These are phyloP conservation scores for Pestalotiopsis sp. DNA, from an alignment of 2,329 filamentous ascomycete genomes.

Conservation along the genomic window DNA sequence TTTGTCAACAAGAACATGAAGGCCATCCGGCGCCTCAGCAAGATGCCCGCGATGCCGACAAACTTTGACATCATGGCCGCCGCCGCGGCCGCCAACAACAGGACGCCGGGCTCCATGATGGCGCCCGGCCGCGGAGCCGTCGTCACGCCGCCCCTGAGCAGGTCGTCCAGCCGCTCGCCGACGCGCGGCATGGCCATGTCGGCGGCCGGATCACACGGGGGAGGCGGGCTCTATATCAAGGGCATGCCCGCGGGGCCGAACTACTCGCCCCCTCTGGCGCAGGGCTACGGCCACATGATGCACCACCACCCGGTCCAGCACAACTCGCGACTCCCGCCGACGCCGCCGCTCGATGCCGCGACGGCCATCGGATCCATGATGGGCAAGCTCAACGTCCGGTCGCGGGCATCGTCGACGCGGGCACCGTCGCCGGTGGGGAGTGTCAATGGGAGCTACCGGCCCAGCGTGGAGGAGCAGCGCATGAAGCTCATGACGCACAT, in stretches of 20 bases:
- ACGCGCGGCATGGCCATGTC: conserved; percentile 11
- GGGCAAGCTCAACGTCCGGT: conserved; percentile 34
- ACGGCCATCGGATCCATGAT: conserved; percentile 34
- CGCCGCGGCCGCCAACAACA: conserved; percentile 11
- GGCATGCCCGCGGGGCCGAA: conserved; percentile 10
- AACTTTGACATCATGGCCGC: conserved; percentile 30
- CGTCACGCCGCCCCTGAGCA: conserved; percentile 36
- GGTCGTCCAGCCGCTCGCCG: conserved; percentile 31
- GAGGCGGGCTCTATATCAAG: conserved; percentile 5
- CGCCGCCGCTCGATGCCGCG: conserved; percentile 28
- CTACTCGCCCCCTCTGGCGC: conserved; percentile 6
- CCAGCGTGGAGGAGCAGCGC: conserved; percentile 19
- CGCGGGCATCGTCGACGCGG: conserved; percentile 20
- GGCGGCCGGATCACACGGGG: neutral
- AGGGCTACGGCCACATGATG: neutral
- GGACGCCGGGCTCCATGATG: too few relatives aligned
- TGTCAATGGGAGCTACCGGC: neutral
- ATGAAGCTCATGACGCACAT: neutral
- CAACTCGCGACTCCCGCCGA: conserved; percentile 19
- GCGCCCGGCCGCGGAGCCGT: neutral
- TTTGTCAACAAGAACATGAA: conserved; percentile 46
- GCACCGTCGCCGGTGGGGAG: conserved; percentile 17
- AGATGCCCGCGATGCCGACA: conserved; percentile 34
- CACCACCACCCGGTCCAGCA: neutral
- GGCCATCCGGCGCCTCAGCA: conserved; percentile 43